A percentile compares a stretch with the other conserved stretches of the same genome.
These are phyloP conservation scores for Scenedesmus sp. DNA, from an alignment of 163 green algal genomes.

Conservation along the genomic window DNA sequence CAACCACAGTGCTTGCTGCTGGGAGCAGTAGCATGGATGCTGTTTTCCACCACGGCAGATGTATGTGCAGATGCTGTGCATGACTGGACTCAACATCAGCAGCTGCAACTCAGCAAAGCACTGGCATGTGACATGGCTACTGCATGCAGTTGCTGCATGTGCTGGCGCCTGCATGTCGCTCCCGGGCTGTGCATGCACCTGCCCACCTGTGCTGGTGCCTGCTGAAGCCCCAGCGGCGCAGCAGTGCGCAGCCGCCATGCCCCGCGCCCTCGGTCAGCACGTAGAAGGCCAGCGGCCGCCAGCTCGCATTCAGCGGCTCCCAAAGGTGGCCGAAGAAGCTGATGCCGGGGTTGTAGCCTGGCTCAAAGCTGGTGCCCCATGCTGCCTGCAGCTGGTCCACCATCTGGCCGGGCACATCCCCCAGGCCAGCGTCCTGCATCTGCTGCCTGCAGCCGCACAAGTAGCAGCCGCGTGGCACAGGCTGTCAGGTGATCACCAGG, in stretches of 20 bases:
- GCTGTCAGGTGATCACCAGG: background rate
- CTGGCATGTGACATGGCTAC: background rate
- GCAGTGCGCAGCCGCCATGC: background rate
- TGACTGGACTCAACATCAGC: background rate
- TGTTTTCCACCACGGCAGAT: background rate
- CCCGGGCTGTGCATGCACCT: background rate
- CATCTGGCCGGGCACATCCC: background rate
- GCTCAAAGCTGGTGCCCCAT: background rate
- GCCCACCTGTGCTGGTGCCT: constrained; percentile 21
- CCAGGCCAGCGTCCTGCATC: constrained; percentile 13
- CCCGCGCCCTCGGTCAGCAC: constrained; percentile 19
- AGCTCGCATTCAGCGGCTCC: constrained; percentile 41
- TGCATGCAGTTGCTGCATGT: background rate
- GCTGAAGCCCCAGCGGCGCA: constrained; percentile 24
- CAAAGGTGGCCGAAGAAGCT: constrained; percentile 52
- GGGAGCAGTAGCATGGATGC: background rate
- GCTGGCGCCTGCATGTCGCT: background rate
- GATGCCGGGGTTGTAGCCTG: constrained; percentile 27
- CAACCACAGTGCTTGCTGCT: background rate
- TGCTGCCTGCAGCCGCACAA: constrained; percentile 22
- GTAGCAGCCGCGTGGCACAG: background rate
- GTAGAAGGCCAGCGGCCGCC: constrained; percentile 46
- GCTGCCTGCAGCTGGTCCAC: constrained; percentile 35
- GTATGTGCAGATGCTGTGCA: background rate
- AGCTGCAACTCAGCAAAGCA: background rate